These are phyloP conservation scores for Pascua guehoae DNA, from an alignment of 1,284 basidiomycete genomes.

Conservation along the genomic window DNA sequence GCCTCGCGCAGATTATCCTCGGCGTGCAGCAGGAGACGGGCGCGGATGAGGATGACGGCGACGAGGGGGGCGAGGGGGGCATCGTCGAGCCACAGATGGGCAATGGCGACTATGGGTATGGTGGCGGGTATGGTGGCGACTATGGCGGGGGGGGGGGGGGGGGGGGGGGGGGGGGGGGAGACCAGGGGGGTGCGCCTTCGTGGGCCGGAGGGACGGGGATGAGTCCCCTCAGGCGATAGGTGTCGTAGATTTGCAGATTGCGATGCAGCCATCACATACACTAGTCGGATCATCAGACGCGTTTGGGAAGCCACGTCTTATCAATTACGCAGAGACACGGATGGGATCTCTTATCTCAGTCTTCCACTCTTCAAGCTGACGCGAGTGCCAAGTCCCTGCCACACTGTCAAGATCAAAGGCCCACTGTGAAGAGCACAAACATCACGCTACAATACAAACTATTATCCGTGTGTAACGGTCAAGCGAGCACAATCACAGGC, in stretches of 20 bases:
- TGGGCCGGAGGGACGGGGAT: conserved; percentile 30
- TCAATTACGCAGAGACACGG: too few relatives aligned
- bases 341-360: too few relatives aligned
- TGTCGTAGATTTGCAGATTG: not conserved
- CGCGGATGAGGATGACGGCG: conserved; percentile 36
- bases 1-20: conserved; percentile 73
- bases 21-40: conserved; percentile 44
- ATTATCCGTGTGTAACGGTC: not conserved
- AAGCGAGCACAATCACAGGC: not conserved
- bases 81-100: conserved; percentile 35
- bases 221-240: conserved; percentile 37
- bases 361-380: too few relatives aligned
- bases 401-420: too few relatives aligned
- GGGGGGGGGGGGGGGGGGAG: conserved; percentile 14
- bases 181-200: conserved; percentile 7
- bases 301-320: too few relatives aligned
- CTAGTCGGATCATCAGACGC: too few relatives aligned
- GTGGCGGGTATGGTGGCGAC: conserved; percentile 16
- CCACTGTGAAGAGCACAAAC: not conserved
- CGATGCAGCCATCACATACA: too few relatives aligned
- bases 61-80: conserved; percentile 20
- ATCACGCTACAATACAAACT: not conserved
- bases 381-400: too few relatives aligned
- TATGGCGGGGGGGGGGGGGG: conserved; percentile 18
- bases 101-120: conserved; percentile 11